Percentiles rank a stretch among this genome's conserved stretches.
phyloP scores from a whole-genome alignment of 192 early-diverging fungal genomes.

The Backusella australiensis region DNA sequence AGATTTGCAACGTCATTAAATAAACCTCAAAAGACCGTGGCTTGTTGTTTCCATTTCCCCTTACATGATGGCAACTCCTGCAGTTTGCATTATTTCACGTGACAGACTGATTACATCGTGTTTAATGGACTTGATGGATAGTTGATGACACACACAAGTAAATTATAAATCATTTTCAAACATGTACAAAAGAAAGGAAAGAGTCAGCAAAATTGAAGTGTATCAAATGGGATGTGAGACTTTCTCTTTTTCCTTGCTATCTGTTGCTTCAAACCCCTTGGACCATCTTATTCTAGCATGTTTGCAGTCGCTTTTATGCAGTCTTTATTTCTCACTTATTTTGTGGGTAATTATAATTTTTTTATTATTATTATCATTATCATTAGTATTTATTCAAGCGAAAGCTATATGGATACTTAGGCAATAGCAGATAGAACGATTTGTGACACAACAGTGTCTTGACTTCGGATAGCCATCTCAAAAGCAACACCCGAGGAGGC shows the following conservation, averaged over 20 bases:
- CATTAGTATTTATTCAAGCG: background rate
- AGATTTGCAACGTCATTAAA: conserved; percentile 6
- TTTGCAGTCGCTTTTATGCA: background rate
- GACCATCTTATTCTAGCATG: background rate
- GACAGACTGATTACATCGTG: background rate
- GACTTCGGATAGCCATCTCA: conserved; percentile 83
- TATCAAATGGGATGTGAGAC: background rate
- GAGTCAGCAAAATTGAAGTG: background rate
- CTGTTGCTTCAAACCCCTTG: background rate
- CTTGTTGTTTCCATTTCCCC: background rate
- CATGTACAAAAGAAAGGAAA: background rate
- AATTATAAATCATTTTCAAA: background rate
- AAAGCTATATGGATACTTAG: conserved; percentile 6
- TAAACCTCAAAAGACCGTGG: background rate
- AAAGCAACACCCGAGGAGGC: conserved; percentile 84
- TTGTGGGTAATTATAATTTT: background rate
- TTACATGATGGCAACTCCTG: background rate
- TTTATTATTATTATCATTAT: background rate
- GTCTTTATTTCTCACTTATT: background rate
- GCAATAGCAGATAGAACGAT: conserved; percentile 81
- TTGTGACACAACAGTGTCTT: conserved; percentile 63
- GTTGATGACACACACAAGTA: background rate
- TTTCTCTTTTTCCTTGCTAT: background rate
- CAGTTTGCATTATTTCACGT: background rate
- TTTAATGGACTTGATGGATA: background rate